Evolutionary conservation across 1,284 basidiomycete genomes (phyloP).

Genomic region (Puccinia polysora): DNA sequence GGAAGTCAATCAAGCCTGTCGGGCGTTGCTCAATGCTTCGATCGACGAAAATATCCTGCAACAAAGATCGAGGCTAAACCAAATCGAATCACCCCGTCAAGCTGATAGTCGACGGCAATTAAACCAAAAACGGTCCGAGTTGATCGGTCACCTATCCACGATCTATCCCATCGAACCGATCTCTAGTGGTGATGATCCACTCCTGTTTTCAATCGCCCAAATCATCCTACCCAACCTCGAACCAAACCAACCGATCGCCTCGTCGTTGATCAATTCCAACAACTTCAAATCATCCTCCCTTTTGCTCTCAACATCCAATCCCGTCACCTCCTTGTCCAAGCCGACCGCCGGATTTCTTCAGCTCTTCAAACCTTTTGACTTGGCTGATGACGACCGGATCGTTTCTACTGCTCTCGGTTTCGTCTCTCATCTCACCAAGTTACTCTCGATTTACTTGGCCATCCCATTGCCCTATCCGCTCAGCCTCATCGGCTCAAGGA

Average conservation of each 20-base stretch:
- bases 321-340: conserved; percentile 54
- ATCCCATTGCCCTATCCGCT: conserved; percentile 79
- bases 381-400: conserved; percentile 74
- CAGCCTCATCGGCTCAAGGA: conserved; percentile 78
- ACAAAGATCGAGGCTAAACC: no score
- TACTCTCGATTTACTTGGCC: conserved; percentile 72
- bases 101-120: no score
- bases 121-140: no score
- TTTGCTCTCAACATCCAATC: background rate
- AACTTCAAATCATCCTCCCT: background rate
- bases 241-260: conserved; percentile 79
- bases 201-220: conserved; percentile 42
- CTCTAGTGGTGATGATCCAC: no score
- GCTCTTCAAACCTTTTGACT: conserved; percentile 57
- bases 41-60: no score
- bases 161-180: conserved; percentile 7
- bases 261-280: no score
- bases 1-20: no score
- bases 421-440: conserved; percentile 73
- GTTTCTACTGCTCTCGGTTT: conserved; percentile 76
- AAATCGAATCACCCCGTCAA: no score
- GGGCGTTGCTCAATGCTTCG: no score
- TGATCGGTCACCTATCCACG: background rate
- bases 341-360: conserved; percentile 67
- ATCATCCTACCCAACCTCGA: conserved; percentile 75